Conservation (phyloP, 2,329 filamentous ascomycete genomes). For the Colletotrichum orbiculare region DNA sequence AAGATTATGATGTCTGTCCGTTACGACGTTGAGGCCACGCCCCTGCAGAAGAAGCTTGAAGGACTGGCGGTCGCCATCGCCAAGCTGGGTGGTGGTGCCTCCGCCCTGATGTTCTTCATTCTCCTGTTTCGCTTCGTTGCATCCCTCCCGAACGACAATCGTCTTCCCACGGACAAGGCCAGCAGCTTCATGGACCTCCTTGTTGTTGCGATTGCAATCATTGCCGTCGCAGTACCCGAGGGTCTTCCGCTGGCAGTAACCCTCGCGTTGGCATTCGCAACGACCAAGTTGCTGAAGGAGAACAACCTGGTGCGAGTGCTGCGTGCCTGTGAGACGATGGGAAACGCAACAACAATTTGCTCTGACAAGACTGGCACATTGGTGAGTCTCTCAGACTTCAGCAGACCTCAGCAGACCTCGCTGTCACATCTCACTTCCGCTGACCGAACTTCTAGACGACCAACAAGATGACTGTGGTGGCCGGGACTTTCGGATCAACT, state of each 20-base stretch:
- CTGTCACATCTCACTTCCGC: neutral
- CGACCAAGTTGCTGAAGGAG: slow-evolving; percentile 75
- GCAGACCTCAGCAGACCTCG: neutral
- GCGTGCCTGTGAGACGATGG: slow-evolving; percentile 79
- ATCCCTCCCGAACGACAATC: slow-evolving; percentile 57
- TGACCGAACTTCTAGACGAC: slow-evolving; percentile 36
- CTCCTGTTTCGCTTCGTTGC: slow-evolving; percentile 82
- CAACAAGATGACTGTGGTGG: slow-evolving; percentile 44
- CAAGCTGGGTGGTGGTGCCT: slow-evolving; percentile 68
- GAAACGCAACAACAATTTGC: slow-evolving; percentile 78
- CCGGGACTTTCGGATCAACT: slow-evolving; percentile 52
- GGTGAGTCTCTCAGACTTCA: neutral
- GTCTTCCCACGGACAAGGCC: slow-evolving; percentile 64
- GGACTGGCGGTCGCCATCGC: slow-evolving; percentile 53
- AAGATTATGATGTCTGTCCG: slow-evolving; percentile 66
- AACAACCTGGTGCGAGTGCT: slow-evolving; percentile 77
- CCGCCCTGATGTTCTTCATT: slow-evolving; percentile 76
- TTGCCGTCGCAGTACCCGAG: slow-evolving; percentile 75
- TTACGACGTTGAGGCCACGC: slow-evolving; percentile 62
- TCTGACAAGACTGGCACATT: slow-evolving; percentile 61
- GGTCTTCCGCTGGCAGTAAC: slow-evolving; percentile 75
- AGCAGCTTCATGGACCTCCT: slow-evolving; percentile 69
- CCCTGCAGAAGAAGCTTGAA: slow-evolving; percentile 64
- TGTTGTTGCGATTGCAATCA: slow-evolving; percentile 72
- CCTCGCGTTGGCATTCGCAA: slow-evolving; percentile 74